phyloP scores from a whole-genome alignment of 169 alveolate genomes.

The Cryptosporidium xiaoi region DNA sequence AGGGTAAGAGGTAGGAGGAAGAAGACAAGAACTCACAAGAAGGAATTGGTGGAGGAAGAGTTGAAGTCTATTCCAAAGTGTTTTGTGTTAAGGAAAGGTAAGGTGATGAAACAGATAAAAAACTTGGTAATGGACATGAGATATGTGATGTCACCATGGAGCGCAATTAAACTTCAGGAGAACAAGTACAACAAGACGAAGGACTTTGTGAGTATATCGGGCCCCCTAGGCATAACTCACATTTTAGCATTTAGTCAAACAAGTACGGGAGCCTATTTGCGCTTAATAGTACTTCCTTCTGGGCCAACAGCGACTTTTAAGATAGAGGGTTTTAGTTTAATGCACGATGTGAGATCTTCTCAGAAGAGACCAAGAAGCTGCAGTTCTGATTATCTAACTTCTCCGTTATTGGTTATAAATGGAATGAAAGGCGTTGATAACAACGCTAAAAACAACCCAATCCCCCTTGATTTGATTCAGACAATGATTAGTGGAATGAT shows the following conservation, averaged over 20 bases:
- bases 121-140: constrained; percentile 77
- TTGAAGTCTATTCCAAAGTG: constrained; percentile 73
- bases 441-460: not conserved
- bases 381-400: constrained; percentile 74
- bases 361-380: constrained; percentile 74
- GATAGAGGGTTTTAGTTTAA: constrained; percentile 68
- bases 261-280: constrained; percentile 73
- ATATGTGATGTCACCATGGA: constrained; percentile 77
- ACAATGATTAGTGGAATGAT: constrained; percentile 73
- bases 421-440: constrained; percentile 55
- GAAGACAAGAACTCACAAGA: constrained; percentile 63
- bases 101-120: constrained; percentile 49
- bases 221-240: constrained; percentile 77
- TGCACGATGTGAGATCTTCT: constrained; percentile 75
- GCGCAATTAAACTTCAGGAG: constrained; percentile 75
- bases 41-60: constrained; percentile 68
- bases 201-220: constrained; percentile 76
- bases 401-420: constrained; percentile 77
- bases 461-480: constrained; percentile 53
- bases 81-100: constrained; percentile 76
- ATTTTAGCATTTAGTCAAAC: constrained; percentile 77
- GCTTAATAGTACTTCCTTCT: constrained; percentile 75
- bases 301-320: constrained; percentile 78
- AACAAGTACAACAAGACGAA: constrained; percentile 56
- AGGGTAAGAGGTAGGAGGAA: constrained; percentile 52